phyloP scores from a whole-genome alignment of 1,139 yeast species.

The Chernovozyma sophiae-reginae region DNA sequence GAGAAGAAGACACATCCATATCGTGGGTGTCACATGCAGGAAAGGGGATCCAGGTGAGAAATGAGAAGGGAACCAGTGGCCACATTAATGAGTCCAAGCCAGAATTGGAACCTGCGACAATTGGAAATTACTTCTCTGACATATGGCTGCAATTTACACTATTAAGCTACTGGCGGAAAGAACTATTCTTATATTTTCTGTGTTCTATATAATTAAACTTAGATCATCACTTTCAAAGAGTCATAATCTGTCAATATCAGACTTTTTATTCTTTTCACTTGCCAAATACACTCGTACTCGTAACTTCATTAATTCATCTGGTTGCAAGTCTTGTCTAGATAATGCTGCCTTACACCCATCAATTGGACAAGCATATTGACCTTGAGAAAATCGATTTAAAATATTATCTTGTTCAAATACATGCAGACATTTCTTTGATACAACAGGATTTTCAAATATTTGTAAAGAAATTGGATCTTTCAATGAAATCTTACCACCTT shows the following conservation, averaged over 20 bases:
- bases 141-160: too few relatives aligned
- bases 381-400: slow-evolving; percentile 19
- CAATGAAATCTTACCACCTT: slow-evolving; percentile 64
- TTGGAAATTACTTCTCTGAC: too few relatives aligned
- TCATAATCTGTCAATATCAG: background rate
- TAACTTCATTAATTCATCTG: slow-evolving; percentile 47
- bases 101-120: too few relatives aligned
- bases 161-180: too few relatives aligned
- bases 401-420: slow-evolving; percentile 53
- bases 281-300: slow-evolving; percentile 39
- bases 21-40: too few relatives aligned
- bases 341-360: slow-evolving; percentile 40
- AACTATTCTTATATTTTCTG: too few relatives aligned
- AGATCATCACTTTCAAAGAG: too few relatives aligned
- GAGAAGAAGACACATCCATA: too few relatives aligned
- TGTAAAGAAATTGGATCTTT: slow-evolving; percentile 62
- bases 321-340: slow-evolving; percentile 25
- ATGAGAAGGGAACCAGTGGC: too few relatives aligned
- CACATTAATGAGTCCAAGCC: too few relatives aligned
- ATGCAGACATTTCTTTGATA: slow-evolving; percentile 54
- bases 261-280: background rate
- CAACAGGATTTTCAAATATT: slow-evolving; percentile 49
- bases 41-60: too few relatives aligned
- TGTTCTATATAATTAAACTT: too few relatives aligned
- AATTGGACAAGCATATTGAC: slow-evolving; percentile 39